Base-by-base conservation (phyloP, 148 eudicot genomes). In the Cornus kousa region DNA sequence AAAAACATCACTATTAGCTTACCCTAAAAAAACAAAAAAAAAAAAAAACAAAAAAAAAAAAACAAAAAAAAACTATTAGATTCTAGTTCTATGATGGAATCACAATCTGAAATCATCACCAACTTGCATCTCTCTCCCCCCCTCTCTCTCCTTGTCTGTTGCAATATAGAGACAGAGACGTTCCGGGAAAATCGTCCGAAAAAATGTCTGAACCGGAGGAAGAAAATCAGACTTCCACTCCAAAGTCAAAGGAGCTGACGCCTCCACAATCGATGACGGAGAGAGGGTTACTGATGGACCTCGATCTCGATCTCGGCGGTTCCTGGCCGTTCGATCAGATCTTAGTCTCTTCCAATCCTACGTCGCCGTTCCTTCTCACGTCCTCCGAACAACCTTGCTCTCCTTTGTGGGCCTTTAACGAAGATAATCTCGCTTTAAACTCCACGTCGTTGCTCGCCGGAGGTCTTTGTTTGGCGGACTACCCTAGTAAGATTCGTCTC, bases 251-350 rank as follows among this genome's bases (percentile, higher is more conserved):
- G 79, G 81, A 71, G 71, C 19, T 71, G 8, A 66, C 53, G 2
- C 14, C 71, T 31, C 53, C 67, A 22, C 33, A 7, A 7, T 0
- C 82, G 33, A 75, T 33, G 76, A 46, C 59, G 57, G 79, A 74
- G 65, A 66, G 79, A 53, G 72, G 57, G 31, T 72, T 67, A 24
- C 14, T 80, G 53, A 89, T 93, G 91, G 97, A 89, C 81, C 87
- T 94, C 80, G 98, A 91, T 77, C 85, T 91, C 66, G 87, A 95
- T 82, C 89, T 91, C 17, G 97, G 86, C 20, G 81, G 82, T 39
- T 79, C 90, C n/a, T 95, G 98, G 98, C 82, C 87, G 46, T 90
- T 93, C 67, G 97, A 93, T 83, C 94, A 93, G 79, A 87, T 94
- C 80, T 78, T 85, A 67, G 64, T 80, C 10, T 70, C 82, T 7